Conservation (phyloP, 2,329 filamentous ascomycete species). For the Fusarium pininemorale region DNA sequence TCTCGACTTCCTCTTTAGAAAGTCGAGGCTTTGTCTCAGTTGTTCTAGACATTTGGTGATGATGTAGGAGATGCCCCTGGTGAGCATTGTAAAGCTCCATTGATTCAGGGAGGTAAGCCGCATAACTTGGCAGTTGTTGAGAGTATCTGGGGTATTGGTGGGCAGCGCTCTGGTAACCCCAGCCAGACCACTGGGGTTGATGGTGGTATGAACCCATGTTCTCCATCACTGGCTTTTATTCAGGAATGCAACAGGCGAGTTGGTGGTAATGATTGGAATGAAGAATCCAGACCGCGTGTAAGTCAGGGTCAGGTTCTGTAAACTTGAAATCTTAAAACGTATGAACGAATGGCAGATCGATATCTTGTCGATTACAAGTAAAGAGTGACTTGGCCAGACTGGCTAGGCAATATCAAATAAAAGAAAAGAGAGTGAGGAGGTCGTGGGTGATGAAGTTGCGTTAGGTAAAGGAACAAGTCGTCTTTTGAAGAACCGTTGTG, state of each 20-base stretch:
- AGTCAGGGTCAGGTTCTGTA: constrained; percentile 4
- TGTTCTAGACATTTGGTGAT: constrained; percentile 52
- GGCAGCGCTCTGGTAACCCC: constrained; percentile 45
- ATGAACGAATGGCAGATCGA: constrained; percentile 25
- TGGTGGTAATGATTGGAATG: constrained; percentile 33
- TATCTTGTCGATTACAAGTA: constrained; percentile 19
- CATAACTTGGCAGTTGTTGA: constrained; percentile 48
- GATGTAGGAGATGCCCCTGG: constrained; percentile 50
- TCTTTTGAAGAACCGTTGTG: constrained; percentile 42
- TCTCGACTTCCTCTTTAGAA: constrained; percentile 67
- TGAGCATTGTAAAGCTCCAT: constrained; percentile 51
- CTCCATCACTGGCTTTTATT: constrained; percentile 31
- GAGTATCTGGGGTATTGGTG: constrained; percentile 46
- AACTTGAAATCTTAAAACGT: background rate
- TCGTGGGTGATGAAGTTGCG: constrained; percentile 22
- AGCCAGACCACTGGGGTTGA: constrained; percentile 49
- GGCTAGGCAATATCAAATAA: constrained; percentile 22
- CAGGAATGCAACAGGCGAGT: constrained; percentile 21
- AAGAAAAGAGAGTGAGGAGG: constrained; percentile 35
- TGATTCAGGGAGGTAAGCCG: constrained; percentile 50
- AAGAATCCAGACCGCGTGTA: constrained; percentile 19
- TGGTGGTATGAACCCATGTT: constrained; percentile 49
- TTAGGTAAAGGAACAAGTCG: constrained; percentile 35
- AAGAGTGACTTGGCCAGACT: constrained; percentile 37
- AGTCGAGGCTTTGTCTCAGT: constrained; percentile 63